A percentile compares a stretch with the other conserved stretches of the same genome.
These are phyloP conservation scores for Tolypocladium album DNA, from an alignment of 2,329 filamentous ascomycete genomes.

Conservation along the genomic window DNA sequence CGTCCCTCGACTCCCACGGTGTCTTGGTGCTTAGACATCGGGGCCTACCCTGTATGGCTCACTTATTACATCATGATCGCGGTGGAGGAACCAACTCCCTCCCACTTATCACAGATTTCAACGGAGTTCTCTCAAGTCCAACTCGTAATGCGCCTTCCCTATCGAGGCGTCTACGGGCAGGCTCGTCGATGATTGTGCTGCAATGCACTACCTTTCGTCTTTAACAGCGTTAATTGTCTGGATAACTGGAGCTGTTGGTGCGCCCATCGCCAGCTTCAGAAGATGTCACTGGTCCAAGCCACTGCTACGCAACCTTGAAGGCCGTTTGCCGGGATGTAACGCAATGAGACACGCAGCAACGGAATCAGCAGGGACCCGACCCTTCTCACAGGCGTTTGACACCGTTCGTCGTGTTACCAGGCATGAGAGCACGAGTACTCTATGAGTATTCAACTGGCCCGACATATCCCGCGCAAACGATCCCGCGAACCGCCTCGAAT, in stretches of 20 bases:
- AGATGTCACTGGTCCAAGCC: background rate
- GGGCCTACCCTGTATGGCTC: background rate
- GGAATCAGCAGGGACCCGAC: background rate
- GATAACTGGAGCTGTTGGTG: background rate
- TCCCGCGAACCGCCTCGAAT: background rate
- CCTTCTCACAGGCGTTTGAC: background rate
- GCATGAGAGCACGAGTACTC: background rate
- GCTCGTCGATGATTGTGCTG: background rate
- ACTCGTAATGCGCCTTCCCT: background rate
- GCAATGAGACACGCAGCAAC: background rate
- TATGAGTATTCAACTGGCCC: background rate
- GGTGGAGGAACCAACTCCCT: no score
- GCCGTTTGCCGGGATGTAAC: background rate
- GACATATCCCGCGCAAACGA: background rate
- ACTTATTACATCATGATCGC: no score
- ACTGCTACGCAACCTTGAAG: background rate
- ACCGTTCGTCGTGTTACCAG: background rate
- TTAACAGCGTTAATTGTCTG: no score
- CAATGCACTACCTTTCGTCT: no score
- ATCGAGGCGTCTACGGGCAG: background rate
- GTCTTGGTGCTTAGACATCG: background rate
- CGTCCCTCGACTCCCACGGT: background rate
- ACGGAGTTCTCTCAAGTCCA: background rate
- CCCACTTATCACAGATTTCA: background rate
- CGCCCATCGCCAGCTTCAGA: background rate